Evolutionary conservation across 2,329 filamentous ascomycete genomes (phyloP), one percentile per base, ranked within the genome.

Genomic region (Bipolaris gigantea): DNA sequence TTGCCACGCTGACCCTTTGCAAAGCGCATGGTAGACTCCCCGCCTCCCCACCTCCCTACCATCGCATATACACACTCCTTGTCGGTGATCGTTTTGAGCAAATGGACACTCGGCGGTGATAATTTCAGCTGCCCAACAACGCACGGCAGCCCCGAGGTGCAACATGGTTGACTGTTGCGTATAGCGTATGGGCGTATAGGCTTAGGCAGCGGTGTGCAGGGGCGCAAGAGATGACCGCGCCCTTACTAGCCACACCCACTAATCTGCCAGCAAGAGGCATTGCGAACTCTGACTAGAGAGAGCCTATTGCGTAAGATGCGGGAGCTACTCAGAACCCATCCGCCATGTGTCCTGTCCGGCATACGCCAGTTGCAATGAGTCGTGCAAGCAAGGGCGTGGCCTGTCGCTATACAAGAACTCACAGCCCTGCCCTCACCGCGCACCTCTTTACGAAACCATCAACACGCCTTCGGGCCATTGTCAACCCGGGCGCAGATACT

Each of bases 211-310:
- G 53, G 56, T 59, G 56, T 50, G 57, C 42, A 48, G 23, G 46
- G 48, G 34, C 50, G 56, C 53, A 52, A 48, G 39, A 43, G 33
- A 32, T 45, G 40, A 49, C 18, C 16, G 40, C 43, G 41, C 53
- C 21, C 38, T 40, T 48, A 55, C 48, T 56, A 59, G 50, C 56
- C 53, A 59, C 59, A 50, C 34, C 42, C 41, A 27, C 53, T 41
- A 47, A 23, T 21, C 41, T 54, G 52, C 45, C n/a, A 30, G 27
- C 41, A 45, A 39, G 19, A 32, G 16, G 38, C 47, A 33, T 30
- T 33, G 54, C 47, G 47, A 44, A 48, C 42, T 55, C 44, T 34
- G 33, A 49, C 18, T 40, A 23, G 19, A 45, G 33, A 42, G n/a
- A 9, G 43, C 30, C 33, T 16, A 35, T n/a, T 40, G 49, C 44